These are phyloP conservation scores for Cubamyces sp. DNA, from an alignment of 768 basidiomycete species.

Conservation along the genomic window DNA sequence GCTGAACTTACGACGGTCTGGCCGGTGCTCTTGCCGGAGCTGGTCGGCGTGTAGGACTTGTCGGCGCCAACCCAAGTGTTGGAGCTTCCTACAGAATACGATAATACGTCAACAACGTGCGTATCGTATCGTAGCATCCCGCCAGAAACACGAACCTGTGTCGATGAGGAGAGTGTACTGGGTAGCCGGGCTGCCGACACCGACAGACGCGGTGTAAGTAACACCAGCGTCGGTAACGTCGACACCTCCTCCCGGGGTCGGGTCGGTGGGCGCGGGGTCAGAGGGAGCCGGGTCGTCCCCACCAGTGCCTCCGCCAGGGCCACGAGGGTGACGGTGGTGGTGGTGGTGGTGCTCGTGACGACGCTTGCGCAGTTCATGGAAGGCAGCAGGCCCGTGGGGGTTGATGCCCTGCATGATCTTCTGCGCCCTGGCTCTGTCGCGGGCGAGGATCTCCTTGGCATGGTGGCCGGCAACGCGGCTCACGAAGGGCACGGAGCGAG, in stretches of 20 bases:
- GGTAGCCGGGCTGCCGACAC: constrained; percentile 54
- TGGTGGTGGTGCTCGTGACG: constrained; percentile 33
- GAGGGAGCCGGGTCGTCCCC: constrained; percentile 21
- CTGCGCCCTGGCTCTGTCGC: constrained; percentile 56
- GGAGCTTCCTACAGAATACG: constrained; percentile 42
- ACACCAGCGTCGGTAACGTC: constrained; percentile 63
- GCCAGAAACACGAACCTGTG: constrained; percentile 46
- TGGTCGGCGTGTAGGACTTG: constrained; percentile 49
- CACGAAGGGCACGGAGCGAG: constrained; percentile 48
- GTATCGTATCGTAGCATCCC: background rate
- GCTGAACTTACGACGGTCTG: constrained; percentile 37
- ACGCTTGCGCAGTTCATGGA: constrained; percentile 34
- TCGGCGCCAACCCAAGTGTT: constrained; percentile 64
- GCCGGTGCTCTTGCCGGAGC: constrained; percentile 47
- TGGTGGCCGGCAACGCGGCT: constrained; percentile 45
- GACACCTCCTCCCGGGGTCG: constrained; percentile 40
- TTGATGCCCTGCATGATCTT: constrained; percentile 58
- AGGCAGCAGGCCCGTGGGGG: constrained; percentile 54
- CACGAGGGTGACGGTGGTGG: constrained; percentile 12
- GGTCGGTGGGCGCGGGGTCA: constrained; percentile 19
- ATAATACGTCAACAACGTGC: background rate
- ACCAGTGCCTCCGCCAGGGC: constrained; percentile 23
- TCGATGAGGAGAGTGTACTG: constrained; percentile 59
- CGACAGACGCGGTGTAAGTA: constrained; percentile 56
- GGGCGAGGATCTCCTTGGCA: constrained; percentile 52